phyloP scores from a whole-genome alignment of 257 asterid genomes.

The Dorcoceras hygrometricum region DNA sequence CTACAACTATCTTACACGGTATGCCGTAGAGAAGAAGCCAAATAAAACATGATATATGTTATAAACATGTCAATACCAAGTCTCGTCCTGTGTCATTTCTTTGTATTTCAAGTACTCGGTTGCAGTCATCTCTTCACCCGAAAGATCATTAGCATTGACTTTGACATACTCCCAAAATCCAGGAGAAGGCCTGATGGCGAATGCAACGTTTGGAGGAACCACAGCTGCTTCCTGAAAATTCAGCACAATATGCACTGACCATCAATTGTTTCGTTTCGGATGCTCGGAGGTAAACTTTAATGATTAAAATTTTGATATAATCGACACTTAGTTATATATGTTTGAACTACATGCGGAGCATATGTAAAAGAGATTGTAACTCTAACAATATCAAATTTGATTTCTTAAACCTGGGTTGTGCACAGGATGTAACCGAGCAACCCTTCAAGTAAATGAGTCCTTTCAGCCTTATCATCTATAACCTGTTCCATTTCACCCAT shows the following conservation, averaged over 20 bases:
- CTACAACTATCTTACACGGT: neutral
- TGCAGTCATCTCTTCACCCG: conserved; percentile 72
- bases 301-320: too few species aligned
- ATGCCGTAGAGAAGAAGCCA: neutral
- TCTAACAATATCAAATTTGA: neutral
- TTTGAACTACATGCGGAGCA: neutral
- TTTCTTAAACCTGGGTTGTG: conserved; percentile 63
- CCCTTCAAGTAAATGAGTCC: conserved; percentile 65
- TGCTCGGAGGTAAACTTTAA: neutral
- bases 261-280: neutral
- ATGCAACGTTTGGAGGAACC: conserved; percentile 82
- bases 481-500: conserved; percentile 87
- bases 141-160: conserved; percentile 70
- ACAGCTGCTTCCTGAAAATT: conserved; percentile 79
- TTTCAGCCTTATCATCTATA: conserved; percentile 60
- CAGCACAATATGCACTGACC: neutral
- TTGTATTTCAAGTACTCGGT: conserved; percentile 78
- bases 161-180: conserved; percentile 92
- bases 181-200: conserved; percentile 77
- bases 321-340: neutral
- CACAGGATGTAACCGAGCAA: conserved; percentile 84
- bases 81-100: conserved; percentile 68
- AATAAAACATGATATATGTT: neutral
- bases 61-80: conserved; percentile 40
- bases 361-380: neutral